These are phyloP conservation scores for Emiliania huxleyi DNA, from an alignment of 78 protist genomes.

Conservation along the genomic window DNA sequence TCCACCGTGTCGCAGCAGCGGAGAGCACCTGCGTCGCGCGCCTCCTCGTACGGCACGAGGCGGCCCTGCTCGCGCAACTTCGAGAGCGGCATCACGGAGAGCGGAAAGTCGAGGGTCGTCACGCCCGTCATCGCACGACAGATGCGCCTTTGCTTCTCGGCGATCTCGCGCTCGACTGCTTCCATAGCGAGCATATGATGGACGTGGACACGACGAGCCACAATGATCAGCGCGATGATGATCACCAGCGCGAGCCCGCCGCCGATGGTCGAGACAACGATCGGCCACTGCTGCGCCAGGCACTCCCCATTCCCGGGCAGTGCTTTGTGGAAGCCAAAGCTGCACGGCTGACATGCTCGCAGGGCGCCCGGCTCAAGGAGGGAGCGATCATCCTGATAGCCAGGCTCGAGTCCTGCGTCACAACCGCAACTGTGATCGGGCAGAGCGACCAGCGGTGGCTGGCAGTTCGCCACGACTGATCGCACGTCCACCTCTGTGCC, in stretches of 20 bases:
- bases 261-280: not conserved
- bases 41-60: not conserved
- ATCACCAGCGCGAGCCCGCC: not conserved
- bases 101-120: not conserved
- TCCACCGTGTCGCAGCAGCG: not conserved
- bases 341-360: not conserved
- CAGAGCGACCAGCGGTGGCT: not conserved
- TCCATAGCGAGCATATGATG: not conserved
- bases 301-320: not conserved
- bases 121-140: not conserved
- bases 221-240: not conserved
- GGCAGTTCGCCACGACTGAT: not conserved
- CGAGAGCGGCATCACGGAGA: not conserved
- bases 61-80: not conserved
- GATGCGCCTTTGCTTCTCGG: not conserved
- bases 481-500: not conserved
- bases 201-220: not conserved
- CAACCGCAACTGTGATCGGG: not conserved
- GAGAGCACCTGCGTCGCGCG: not conserved
- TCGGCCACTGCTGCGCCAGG: not conserved
- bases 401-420: not conserved
- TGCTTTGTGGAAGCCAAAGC: not conserved
- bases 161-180: not conserved
- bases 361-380: not conserved
- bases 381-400: no score